Conservation (phyloP, 768 basidiomycete genomes). For the Calvatia gigantea region DNA sequence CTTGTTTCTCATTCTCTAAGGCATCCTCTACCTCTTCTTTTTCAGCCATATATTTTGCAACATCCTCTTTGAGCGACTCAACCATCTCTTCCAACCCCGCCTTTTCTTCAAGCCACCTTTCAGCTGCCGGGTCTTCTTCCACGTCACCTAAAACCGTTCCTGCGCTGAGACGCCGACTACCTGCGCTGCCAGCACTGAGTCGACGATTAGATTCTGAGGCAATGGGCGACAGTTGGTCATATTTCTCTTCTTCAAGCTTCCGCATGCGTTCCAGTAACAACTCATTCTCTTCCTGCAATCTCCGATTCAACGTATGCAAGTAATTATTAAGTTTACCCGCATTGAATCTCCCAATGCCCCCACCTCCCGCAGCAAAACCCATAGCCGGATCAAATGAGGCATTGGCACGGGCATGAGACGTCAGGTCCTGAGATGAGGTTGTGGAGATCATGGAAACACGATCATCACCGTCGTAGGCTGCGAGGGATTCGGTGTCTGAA, state of each 20-base stretch:
- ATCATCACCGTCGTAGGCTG: conserved; percentile 46
- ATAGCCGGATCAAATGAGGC: conserved; percentile 86
- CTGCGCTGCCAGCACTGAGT: conserved; percentile 35
- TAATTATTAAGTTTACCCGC: conserved; percentile 83
- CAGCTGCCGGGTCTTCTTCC: conserved; percentile 55
- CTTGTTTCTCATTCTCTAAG: conserved; percentile 52
- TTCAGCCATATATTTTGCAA: conserved; percentile 42
- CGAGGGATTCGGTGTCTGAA: conserved; percentile 31
- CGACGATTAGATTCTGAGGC: conserved; percentile 28
- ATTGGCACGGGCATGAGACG: conserved; percentile 75
- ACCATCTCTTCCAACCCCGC: conserved; percentile 52
- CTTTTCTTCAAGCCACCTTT: conserved; percentile 73
- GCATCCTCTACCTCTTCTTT: conserved; percentile 43
- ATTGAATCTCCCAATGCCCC: conserved; percentile 77
- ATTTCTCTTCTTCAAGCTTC: conserved; percentile 50
- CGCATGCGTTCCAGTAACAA: conserved; percentile 51
- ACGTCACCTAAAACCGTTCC: conserved; percentile 56
- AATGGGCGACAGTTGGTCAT: conserved; percentile 21
- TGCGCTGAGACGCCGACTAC: conserved; percentile 49
- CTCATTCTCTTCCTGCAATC: conserved; percentile 85
- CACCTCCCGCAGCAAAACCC: conserved; percentile 63
- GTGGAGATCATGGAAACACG: conserved; percentile 75
- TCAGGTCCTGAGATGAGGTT: conserved; percentile 85
- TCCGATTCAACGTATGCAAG: conserved; percentile 78
- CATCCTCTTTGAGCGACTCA: conserved; percentile 44